A percentile compares a stretch with the other conserved stretches of the same genome.
Conservation (phyloP, 2,329 filamentous ascomycete species). For the Hysterium pulicare region DNA sequence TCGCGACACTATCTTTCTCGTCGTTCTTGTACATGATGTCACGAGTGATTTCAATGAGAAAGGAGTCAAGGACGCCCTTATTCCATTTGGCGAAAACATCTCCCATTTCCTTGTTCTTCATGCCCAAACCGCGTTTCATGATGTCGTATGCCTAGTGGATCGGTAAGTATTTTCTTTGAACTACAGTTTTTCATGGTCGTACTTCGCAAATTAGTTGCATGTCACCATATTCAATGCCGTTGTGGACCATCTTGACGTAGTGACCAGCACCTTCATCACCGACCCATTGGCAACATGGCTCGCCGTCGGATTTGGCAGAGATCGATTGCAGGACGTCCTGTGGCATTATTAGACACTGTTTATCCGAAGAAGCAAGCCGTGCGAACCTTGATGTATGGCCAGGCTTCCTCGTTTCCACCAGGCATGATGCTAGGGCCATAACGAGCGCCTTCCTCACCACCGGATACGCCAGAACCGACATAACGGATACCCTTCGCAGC, state of each 20-base stretch:
- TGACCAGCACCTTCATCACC: constrained; percentile 98
- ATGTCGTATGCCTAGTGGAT: constrained; percentile 86
- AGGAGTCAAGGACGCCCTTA: constrained; percentile 93
- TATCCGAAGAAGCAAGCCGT: neutral
- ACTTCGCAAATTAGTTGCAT: constrained; percentile 99
- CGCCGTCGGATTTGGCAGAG: constrained; percentile 92
- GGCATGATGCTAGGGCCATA: constrained; percentile 98
- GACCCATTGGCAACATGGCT: constrained; percentile 99
- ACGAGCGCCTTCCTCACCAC: constrained; percentile 98
- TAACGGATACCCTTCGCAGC: constrained; percentile 84
- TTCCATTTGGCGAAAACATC: constrained; percentile 96
- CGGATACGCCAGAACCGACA: constrained; percentile 95
- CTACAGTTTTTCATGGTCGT: constrained; percentile 31
- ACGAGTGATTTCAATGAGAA: constrained; percentile 98
- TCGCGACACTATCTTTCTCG: constrained; percentile 73
- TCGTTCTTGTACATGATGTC: constrained; percentile 99
- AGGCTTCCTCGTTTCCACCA: constrained; percentile 96
- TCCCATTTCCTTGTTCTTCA: constrained; percentile 90
- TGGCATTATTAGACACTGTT: constrained; percentile 13
- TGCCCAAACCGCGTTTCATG: constrained; percentile 94
- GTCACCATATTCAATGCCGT: constrained; percentile 99
- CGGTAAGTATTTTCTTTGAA: constrained; percentile 16
- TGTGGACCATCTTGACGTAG: constrained; percentile 99
- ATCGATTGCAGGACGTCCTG: constrained; percentile 95
- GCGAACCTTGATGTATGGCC: constrained; percentile 83